A percentile compares a stretch with the other conserved stretches of the same genome.
These are phyloP conservation scores for Abrus precatorius DNA, from an alignment of 306 rosid species.

Conservation along the genomic window DNA sequence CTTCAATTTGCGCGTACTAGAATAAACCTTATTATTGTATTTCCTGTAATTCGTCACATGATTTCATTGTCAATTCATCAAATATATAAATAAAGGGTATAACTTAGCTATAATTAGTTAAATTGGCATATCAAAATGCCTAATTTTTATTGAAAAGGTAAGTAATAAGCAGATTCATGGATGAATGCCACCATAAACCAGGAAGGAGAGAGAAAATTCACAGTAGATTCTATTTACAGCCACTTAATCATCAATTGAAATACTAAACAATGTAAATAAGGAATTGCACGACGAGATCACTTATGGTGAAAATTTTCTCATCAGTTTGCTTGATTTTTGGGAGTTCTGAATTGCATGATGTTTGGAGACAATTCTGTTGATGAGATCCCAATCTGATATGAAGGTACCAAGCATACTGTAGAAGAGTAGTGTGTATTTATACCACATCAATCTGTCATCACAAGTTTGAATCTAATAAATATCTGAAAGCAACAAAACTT, in stretches of 20 bases:
- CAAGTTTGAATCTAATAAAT: neutral
- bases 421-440: neutral
- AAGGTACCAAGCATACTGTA: neutral
- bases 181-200: neutral
- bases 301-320: too few relatives aligned
- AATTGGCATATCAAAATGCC: too few relatives aligned
- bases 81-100: too few relatives aligned
- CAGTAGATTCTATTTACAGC: neutral
- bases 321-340: too few relatives aligned
- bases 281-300: neutral
- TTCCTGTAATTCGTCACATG: neutral
- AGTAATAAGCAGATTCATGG: neutral
- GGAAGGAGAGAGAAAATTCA: neutral
- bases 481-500: neutral
- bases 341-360: too few relatives aligned
- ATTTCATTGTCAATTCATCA: neutral
- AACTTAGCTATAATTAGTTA: too few relatives aligned
- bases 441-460: neutral
- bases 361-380: neutral
- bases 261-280: neutral
- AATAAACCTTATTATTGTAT: neutral
- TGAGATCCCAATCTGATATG: neutral
- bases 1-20: too few relatives aligned
- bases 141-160: neutral
- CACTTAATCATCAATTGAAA: constrained; percentile 1